These are phyloP conservation scores for Termitomyces sp. DNA, from an alignment of 768 basidiomycete species.

Conservation along the genomic window DNA sequence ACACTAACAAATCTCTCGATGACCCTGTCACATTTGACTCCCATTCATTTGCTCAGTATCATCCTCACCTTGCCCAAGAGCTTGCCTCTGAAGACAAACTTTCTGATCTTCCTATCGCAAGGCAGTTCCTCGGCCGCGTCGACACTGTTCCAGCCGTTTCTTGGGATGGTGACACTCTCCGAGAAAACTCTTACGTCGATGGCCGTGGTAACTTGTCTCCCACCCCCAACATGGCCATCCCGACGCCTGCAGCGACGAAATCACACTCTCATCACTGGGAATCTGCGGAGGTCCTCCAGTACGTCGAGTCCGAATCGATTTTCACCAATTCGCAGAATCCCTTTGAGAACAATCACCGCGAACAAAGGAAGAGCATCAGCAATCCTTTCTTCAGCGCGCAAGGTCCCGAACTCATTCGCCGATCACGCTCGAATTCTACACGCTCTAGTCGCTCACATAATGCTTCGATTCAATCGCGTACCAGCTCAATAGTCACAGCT, in stretches of 20 bases:
- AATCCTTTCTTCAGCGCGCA: constrained; percentile 37
- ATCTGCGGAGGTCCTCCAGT: constrained; percentile 57
- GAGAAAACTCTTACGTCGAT: constrained; percentile 36
- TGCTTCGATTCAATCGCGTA: constrained; percentile 29
- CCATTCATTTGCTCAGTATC: constrained; percentile 55
- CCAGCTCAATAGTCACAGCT: constrained; percentile 33
- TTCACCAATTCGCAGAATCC: constrained; percentile 16
- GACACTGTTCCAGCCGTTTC: constrained; percentile 38
- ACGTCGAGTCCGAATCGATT: constrained; percentile 25
- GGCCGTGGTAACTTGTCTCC: constrained; percentile 47
- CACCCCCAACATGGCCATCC: constrained; percentile 44
- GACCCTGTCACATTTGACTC: constrained; percentile 32
- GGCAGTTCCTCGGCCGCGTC: constrained; percentile 38
- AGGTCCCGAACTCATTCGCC: constrained; percentile 15
- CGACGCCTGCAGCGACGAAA: constrained; percentile 51
- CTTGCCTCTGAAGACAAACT: constrained; percentile 32
- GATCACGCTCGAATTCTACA: constrained; percentile 35
- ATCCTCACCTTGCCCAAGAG: constrained; percentile 47
- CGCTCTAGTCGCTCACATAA: constrained; percentile 24
- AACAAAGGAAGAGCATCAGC: constrained; percentile 30
- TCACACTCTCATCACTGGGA: constrained; percentile 60
- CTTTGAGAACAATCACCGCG: constrained; percentile 18
- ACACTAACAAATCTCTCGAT: constrained; percentile 39
- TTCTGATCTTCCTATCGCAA: constrained; percentile 27
- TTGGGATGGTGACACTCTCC: constrained; percentile 50